Base-by-base conservation (phyloP, 768 basidiomycete species). In the Brasilioporus rufonigricans region DNA sequence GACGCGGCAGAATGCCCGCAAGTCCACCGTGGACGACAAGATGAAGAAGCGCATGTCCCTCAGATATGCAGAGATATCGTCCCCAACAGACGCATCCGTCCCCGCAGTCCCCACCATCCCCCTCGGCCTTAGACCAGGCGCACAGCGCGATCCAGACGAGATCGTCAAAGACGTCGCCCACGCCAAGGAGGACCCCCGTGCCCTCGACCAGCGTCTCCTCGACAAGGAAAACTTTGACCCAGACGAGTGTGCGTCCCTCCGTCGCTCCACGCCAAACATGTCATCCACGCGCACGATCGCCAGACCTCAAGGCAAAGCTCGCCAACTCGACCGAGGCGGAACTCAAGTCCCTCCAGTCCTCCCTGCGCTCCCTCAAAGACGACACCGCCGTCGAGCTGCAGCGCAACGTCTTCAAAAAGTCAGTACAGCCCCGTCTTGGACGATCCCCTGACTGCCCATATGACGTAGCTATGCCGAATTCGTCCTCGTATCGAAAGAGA, bases 31-130 rank as follows among this genome's bases (percentile, higher is more conserved):
- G 56, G 80, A 93, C 70, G 95, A 95, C 80, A 93, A 90, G 76
- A 93, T 97, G 73, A 93, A 93, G 81, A 93, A 93, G 73, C 89
- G 95, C 66, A 88, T 97, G 86, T 94, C 93, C 16, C 90, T 87
- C 81, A 86, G 94, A 68, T 97, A 91, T 81, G 91, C 89, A 36
- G 89, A 91, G 61, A 87, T 91, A 51, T 87, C 87, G 1, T 75
- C 80, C n/a, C 89, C 87, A 7, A 85, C 83, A 3, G 79, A 82
- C 46, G 66, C 70, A 10, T 71, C 67, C 39, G 66, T 85, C 4
- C 86, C 90, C 5, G 72, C 82, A 1, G 71, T 87, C 18, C 87
- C 87, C 2, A 72, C 79, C 1, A 59, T 89, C 38, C 84, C 85
- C 0, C 70, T 75, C 33, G 76, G 72, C 5, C 58, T 75, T 27